phyloP scores from a whole-genome alignment of 352 stramenopile genomes.

The Phytophthora kernoviae region DNA sequence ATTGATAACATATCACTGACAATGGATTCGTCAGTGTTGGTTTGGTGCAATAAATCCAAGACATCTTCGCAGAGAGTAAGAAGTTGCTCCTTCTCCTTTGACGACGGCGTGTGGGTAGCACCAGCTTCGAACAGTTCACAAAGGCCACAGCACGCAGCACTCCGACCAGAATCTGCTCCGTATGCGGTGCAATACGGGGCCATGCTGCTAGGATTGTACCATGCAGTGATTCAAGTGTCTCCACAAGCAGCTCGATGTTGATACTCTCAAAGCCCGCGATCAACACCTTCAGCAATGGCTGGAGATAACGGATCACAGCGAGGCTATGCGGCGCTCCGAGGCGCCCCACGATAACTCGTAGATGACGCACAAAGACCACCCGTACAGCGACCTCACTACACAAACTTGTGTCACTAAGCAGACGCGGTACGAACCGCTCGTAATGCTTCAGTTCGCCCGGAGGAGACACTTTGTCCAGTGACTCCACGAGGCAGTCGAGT shows the following conservation, averaged over 20 bases:
- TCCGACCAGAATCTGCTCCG: conserved; percentile 67
- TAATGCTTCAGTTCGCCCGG: conserved; percentile 63
- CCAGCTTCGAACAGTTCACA: conserved; percentile 66
- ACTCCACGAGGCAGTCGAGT: conserved; percentile 58
- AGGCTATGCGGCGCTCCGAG: conserved; percentile 74
- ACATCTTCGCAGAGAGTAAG: conserved; percentile 41
- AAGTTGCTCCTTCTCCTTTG: conserved; percentile 37
- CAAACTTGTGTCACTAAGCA: conserved; percentile 73
- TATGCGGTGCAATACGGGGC: conserved; percentile 72
- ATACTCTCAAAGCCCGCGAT: conserved; percentile 70
- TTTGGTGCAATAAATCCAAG: conserved; percentile 41
- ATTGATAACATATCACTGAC: conserved; percentile 30
- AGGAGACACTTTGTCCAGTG: conserved; percentile 68
- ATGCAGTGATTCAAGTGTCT: conserved; percentile 67
- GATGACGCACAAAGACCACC: conserved; percentile 54
- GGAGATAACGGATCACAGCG: conserved; percentile 74
- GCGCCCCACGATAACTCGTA: conserved; percentile 49
- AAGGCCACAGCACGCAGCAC: conserved; percentile 72
- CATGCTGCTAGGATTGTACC: conserved; percentile 60
- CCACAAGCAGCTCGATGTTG: conserved; percentile 48
- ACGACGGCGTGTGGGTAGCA: conserved; percentile 25
- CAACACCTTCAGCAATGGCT: conserved; percentile 80
- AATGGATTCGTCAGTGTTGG: conserved; percentile 16
- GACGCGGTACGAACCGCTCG: conserved; percentile 65
- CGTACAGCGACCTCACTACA: conserved; percentile 62